Base-by-base conservation (phyloP, 345 rosid genomes). In the Passiflora organensis region DNA sequence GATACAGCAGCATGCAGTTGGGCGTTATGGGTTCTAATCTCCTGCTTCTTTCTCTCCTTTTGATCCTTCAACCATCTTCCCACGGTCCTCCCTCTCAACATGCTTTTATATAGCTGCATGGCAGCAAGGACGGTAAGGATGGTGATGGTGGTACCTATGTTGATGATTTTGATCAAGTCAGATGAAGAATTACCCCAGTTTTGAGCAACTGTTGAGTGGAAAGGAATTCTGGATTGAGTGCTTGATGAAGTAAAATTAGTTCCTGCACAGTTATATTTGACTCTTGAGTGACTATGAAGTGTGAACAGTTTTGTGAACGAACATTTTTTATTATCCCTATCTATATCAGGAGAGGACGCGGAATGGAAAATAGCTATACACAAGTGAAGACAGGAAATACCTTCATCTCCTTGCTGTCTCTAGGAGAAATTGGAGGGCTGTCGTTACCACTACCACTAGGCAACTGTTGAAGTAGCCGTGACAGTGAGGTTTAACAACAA, bases 31-130 rank as follows among this genome's bases (percentile, higher is more conserved):
- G 85, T 72, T 71, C 96, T 60, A 25, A 66, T 74, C 72, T 85
- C 97, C 63, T 87, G 97, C 76, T 87, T 91, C 73, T 82, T 91
- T 77, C 82, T 83, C 63, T 83, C 96, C 68, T 80, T 91, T 38
- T 87, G 97, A 71, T 91, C 97, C 68, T 85, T 91, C 59, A 85
- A 15, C 84, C 96, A 71, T 67, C 95, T 83, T 47, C 97, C 95
- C 89, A 79, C 75, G 56, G 95, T 87, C 66, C 78, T 68, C 45
- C 96, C 86, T 73, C 60, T 77, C 66, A 78, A 19, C 51, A 83
- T 69, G 86, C 83, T 82, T 81, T 76, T 87, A 78, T 72, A 85
- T 47, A 83, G 43, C 97, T 87, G 79, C 77, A 57, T 37, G 52
- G 17, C 20, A 70, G 10, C 37, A 44, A 56, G 13, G 39, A 9